A percentile compares a stretch with the other conserved stretches of the same genome.
phyloP scores from a whole-genome alignment of 192 early-diverging fungal genomes.

The Rhizoclosmatium globosum region DNA sequence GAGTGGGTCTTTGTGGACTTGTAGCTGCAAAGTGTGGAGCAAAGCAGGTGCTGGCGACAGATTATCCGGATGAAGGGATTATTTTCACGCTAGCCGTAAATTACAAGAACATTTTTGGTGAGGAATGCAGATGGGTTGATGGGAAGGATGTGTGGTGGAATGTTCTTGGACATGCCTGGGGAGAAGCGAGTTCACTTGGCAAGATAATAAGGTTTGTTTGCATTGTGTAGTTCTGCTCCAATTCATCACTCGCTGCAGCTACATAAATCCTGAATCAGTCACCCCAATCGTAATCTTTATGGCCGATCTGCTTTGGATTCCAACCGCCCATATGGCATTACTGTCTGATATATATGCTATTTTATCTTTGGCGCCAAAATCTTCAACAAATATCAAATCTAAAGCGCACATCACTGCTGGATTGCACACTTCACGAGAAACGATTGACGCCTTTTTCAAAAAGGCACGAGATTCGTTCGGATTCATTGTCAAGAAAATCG shows the following conservation, averaged over 20 bases:
- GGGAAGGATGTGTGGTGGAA: conserved; percentile 10
- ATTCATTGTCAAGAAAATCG: conserved; percentile 21
- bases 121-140: neutral
- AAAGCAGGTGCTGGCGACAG: conserved; percentile 17
- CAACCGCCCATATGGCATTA: conserved; percentile 15
- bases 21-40: conserved; percentile 32
- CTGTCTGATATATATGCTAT: conserved; percentile 19
- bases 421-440: conserved; percentile 23
- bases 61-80: conserved; percentile 36
- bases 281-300: conserved; percentile 23
- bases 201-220: neutral
- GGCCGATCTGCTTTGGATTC: conserved; percentile 39
- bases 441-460: conserved; percentile 27
- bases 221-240: neutral
- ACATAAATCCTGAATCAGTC: too few relatives aligned
- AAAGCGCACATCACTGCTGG: conserved; percentile 33
- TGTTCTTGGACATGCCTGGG: conserved; percentile 37
- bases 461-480: conserved; percentile 12
- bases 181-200: neutral
- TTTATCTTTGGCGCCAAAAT: neutral
- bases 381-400: neutral
- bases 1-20: conserved; percentile 13
- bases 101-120: neutral
- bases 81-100: neutral
- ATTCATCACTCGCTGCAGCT: neutral